Evolutionary conservation across 257 asterid genomes (phyloP).

Genomic region (Solanum appendiculatum): DNA sequence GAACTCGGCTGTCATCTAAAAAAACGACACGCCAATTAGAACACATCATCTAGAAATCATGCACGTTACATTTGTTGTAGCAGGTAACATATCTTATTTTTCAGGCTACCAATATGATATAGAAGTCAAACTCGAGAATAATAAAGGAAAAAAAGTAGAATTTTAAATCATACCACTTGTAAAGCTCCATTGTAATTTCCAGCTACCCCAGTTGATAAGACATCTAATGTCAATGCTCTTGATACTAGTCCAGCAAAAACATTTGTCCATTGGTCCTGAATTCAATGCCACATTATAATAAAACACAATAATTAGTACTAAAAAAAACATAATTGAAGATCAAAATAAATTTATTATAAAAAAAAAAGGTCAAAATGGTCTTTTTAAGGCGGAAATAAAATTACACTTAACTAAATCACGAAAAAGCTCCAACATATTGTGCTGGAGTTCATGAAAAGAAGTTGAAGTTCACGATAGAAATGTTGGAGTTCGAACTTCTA

Average conservation of each 20-base stretch:
- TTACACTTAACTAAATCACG: neutral
- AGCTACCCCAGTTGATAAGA: conserved; percentile 16
- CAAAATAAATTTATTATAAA: neutral
- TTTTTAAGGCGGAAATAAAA: neutral
- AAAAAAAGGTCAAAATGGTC: neutral
- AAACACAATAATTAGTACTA: neutral
- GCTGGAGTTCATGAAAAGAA: no score
- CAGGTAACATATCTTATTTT: neutral
- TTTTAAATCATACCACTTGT: conserved; percentile 46
- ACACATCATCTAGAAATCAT: neutral
- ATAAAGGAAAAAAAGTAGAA: neutral
- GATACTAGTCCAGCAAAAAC: conserved; percentile 17
- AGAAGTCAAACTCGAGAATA: neutral
- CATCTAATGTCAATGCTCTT: conserved; percentile 17
- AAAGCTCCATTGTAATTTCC: conserved; percentile 21
- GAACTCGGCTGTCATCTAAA: conserved; percentile 76
- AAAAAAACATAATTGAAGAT: neutral
- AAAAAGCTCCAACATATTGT: no score
- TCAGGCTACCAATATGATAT: neutral
- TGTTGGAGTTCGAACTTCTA: no score
- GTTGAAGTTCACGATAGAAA: no score
- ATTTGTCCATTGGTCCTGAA: conserved; percentile 72
- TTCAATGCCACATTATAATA: neutral
- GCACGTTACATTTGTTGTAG: neutral
- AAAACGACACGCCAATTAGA: neutral